These are phyloP conservation scores for Chrysanthemum makinoi DNA, from an alignment of 129 eudicot species.

Conservation along the genomic window DNA sequence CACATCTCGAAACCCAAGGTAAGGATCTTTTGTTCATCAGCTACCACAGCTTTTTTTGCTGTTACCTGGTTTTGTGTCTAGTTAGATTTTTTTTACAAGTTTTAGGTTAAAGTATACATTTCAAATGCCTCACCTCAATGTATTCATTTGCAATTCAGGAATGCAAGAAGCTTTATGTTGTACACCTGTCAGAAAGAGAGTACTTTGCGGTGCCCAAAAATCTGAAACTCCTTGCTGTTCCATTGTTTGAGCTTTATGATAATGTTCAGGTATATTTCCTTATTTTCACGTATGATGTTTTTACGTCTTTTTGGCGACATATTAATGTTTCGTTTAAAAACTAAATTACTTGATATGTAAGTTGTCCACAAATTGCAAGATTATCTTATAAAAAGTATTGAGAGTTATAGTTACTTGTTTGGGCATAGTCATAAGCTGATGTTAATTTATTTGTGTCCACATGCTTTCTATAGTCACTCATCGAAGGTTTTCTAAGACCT, in stretches of 20 bases:
- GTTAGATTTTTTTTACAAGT: not conserved
- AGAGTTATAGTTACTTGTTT: slow-evolving; percentile 2
- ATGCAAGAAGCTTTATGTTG: slow-evolving; percentile 80
- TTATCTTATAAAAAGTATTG: not conserved
- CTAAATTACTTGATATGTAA: not conserved
- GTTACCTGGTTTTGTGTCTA: not conserved
- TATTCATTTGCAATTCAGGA: slow-evolving; percentile 47
- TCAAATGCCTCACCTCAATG: not conserved
- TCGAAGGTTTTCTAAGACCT: not conserved
- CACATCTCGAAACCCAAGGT: slow-evolving; percentile 91
- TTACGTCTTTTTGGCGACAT: not conserved
- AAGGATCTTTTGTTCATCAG: not conserved
- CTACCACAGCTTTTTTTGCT: not conserved
- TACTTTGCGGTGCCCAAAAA: slow-evolving; percentile 85
- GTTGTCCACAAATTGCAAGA: not conserved
- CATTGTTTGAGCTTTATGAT: slow-evolving; percentile 64
- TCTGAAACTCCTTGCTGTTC: slow-evolving; percentile 67
- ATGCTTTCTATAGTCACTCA: not conserved
- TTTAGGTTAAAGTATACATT: not conserved
- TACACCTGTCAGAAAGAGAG: slow-evolving; percentile 73
- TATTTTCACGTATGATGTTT: not conserved
- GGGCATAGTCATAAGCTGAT: not conserved
- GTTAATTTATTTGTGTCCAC: not conserved
- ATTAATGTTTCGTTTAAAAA: not conserved
- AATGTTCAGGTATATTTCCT: slow-evolving; percentile 58